Percentiles rank a stretch among this genome's conserved stretches.
Conservation (phyloP, 2,329 filamentous ascomycete genomes). For the Laburnicola sp. region DNA sequence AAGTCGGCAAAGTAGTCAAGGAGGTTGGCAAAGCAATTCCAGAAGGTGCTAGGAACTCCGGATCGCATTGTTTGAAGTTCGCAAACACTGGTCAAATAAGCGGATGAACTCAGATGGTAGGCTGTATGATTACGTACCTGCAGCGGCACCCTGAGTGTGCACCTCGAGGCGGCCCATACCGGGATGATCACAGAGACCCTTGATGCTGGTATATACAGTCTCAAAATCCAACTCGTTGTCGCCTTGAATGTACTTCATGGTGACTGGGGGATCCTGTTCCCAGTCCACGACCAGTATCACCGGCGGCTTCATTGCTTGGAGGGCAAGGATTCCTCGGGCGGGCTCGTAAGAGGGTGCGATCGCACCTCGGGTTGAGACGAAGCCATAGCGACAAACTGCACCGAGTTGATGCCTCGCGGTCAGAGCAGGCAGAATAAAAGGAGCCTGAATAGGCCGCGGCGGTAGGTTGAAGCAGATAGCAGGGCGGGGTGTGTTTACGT, state of each 20-base stretch:
- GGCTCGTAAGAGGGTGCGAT: too few species aligned
- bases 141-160: neutral
- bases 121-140: neutral
- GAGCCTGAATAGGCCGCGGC: too few species aligned
- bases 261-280: slow-evolving; percentile 11
- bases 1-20: slow-evolving; percentile 41
- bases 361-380: too few species aligned
- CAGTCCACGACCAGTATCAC: slow-evolving; percentile 20
- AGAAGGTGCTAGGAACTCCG: slow-evolving; percentile 19
- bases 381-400: too few species aligned
- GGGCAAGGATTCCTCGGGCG: too few species aligned
- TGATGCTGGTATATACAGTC: slow-evolving; percentile 18
- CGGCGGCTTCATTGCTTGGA: slow-evolving; percentile 12
- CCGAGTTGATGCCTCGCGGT: too few species aligned
- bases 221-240: slow-evolving; percentile 23
- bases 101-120: neutral
- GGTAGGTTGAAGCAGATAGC: too few species aligned
- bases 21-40: slow-evolving; percentile 20
- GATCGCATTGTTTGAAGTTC: slow-evolving; percentile 8
- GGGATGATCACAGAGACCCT: slow-evolving; percentile 5
- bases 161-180: slow-evolving; percentile 7
- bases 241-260: slow-evolving; percentile 15
- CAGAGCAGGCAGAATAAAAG: too few species aligned
- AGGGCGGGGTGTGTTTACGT: too few species aligned
- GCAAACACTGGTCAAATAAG: neutral